phyloP scores from a whole-genome alignment of 345 rosid species.

The Trapa bicornis region DNA sequence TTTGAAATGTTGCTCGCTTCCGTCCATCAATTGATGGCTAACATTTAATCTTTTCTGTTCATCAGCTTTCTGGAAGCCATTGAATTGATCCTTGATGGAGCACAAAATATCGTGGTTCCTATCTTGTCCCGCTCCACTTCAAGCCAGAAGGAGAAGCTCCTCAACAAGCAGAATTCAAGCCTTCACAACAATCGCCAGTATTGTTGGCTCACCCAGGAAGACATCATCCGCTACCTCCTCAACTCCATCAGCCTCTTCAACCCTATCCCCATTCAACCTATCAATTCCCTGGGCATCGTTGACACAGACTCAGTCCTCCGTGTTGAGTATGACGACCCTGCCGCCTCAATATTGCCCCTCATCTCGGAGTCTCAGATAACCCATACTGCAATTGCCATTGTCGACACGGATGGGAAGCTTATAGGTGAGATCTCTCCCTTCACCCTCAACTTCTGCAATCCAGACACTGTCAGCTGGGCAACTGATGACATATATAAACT shows the following conservation, averaged over 20 bases:
- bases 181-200: conserved; percentile 33
- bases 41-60: background rate
- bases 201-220: conserved; percentile 64
- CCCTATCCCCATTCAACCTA: conserved; percentile 24
- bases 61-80: conserved; percentile 51
- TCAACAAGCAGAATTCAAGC: conserved; percentile 15
- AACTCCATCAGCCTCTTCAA: conserved; percentile 35
- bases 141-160: conserved; percentile 20
- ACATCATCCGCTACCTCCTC: conserved; percentile 44
- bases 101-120: conserved; percentile 48
- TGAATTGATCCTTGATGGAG: conserved; percentile 38
- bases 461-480: conserved; percentile 41
- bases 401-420: conserved; percentile 24
- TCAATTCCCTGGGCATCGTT: conserved; percentile 38
- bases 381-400: conserved; percentile 39
- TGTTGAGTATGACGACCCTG: conserved; percentile 34
- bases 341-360: conserved; percentile 22
- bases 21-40: background rate
- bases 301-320: conserved; percentile 19
- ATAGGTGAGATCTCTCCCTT: conserved; percentile 45
- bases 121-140: conserved; percentile 5
- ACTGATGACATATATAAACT: conserved; percentile 45
- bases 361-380: conserved; percentile 22
- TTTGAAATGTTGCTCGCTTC: background rate
- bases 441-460: conserved; percentile 32